These are phyloP conservation scores for Pseudocercospora macadamiae DNA, from an alignment of 2,329 filamentous ascomycete species.

Conservation along the genomic window DNA sequence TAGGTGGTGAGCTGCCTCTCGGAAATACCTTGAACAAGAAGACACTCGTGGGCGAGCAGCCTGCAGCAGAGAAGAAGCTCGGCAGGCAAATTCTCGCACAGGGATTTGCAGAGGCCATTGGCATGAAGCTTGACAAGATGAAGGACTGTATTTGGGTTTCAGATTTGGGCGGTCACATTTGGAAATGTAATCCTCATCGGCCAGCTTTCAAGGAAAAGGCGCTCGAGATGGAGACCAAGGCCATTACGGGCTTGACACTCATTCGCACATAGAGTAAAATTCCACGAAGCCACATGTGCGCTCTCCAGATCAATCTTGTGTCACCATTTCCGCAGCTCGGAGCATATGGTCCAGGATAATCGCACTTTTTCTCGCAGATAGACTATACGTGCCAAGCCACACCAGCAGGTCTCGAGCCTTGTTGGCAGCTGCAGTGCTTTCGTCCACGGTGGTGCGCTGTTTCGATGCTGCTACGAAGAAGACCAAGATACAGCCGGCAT, in stretches of 20 bases:
- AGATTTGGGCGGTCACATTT: constrained; percentile 15
- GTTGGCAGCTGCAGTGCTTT: constrained; percentile 5
- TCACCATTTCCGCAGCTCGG: neutral
- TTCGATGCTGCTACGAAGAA: constrained; percentile 26
- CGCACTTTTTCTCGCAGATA: neutral
- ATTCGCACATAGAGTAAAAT: neutral
- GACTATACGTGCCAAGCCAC: neutral
- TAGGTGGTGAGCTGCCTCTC: constrained; percentile 55
- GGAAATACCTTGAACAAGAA: constrained; percentile 58
- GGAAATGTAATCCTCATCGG: constrained; percentile 16
- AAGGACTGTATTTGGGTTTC: constrained; percentile 13
- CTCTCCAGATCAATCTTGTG: neutral
- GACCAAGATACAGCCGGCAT: constrained; percentile 22
- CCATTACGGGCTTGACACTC: constrained; percentile 11
- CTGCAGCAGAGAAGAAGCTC: constrained; percentile 17
- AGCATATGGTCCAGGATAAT: neutral
- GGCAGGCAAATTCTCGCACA: constrained; percentile 22
- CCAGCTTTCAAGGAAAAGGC: constrained; percentile 18
- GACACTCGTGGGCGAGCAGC: constrained; percentile 15
- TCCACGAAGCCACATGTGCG: too few species aligned
- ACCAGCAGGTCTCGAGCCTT: constrained; percentile 8
- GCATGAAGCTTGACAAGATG: constrained; percentile 9
- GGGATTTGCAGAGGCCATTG: constrained; percentile 23
- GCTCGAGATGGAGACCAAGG: constrained; percentile 8
- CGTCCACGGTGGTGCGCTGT: constrained; percentile 22